Conservation (phyloP, 2,329 filamentous ascomycete genomes). For the Onygena corvina region DNA sequence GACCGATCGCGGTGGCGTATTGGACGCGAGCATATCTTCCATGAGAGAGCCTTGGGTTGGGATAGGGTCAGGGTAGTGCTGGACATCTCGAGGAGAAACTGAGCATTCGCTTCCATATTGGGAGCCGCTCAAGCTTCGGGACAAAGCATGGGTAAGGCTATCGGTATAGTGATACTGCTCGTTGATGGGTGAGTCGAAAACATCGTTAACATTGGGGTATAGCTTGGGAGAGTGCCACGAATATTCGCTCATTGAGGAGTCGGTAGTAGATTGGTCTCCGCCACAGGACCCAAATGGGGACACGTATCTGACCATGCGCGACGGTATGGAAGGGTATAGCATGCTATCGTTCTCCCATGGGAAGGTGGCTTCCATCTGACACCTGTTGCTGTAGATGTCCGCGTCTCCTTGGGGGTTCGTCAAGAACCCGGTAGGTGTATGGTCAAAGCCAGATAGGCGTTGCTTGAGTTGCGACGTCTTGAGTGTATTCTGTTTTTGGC, state of each 20-base stretch:
- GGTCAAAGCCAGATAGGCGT: constrained; percentile 12
- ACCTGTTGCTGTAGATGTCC: constrained; percentile 10
- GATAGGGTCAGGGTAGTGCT: constrained; percentile 19
- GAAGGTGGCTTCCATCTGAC: background rate
- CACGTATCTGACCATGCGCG: constrained; percentile 9
- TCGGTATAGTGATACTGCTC: constrained; percentile 11
- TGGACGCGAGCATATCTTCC: background rate
- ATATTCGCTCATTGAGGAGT: constrained; percentile 14
- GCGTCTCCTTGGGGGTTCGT: constrained; percentile 6
- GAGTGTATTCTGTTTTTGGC: background rate
- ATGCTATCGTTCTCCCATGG: constrained; percentile 6
- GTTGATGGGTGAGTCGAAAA: constrained; percentile 10
- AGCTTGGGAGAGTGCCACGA: constrained; percentile 12
- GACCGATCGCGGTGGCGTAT: constrained; percentile 1
- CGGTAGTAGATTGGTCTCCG: constrained; percentile 14
- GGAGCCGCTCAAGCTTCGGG: constrained; percentile 10
- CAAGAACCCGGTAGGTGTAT: constrained; percentile 8
- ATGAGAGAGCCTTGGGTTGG: constrained; percentile 13
- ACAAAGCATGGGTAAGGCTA: constrained; percentile 5
- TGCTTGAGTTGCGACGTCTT: constrained; percentile 11
- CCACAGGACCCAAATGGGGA: constrained; percentile 15
- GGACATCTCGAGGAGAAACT: constrained; percentile 16
- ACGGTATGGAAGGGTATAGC: background rate
- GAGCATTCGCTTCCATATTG: constrained; percentile 15
- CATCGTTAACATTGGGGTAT: constrained; percentile 8